Conservation (phyloP, 2,329 filamentous ascomycete species). For the Berkeleyomyces rouxiae region DNA sequence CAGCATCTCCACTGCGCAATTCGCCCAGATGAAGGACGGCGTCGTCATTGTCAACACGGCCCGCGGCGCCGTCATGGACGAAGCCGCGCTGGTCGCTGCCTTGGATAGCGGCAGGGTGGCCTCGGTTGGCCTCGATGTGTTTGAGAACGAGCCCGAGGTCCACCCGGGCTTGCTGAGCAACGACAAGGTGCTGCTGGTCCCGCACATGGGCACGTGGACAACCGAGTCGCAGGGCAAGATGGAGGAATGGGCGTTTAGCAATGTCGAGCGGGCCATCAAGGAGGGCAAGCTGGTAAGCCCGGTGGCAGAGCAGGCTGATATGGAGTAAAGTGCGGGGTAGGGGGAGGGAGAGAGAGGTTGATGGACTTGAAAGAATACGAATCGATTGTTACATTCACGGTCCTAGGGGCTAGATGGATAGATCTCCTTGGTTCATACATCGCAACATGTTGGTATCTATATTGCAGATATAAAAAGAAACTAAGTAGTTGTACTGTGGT, state of each 20-base stretch:
- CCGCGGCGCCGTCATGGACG: constrained; percentile 67
- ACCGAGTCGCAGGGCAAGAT: constrained; percentile 47
- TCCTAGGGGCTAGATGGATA: background rate
- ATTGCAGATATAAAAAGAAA: background rate
- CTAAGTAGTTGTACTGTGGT: constrained; percentile 3
- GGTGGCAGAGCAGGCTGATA: constrained; percentile 49
- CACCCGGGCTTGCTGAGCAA: constrained; percentile 58
- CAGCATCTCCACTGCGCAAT: constrained; percentile 55
- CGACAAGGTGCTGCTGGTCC: constrained; percentile 55
- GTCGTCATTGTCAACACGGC: constrained; percentile 71
- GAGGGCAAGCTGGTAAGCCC: constrained; percentile 47
- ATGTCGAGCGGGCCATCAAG: constrained; percentile 46
- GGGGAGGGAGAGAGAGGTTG: background rate
- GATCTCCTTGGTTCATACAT: background rate
- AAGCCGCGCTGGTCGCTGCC: constrained; percentile 59
- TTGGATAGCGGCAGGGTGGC: constrained; percentile 53
- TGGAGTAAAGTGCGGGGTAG: background rate
- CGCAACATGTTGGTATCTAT: background rate
- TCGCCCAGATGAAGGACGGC: constrained; percentile 61
- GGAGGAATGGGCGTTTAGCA: constrained; percentile 61
- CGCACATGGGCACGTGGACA: constrained; percentile 78
- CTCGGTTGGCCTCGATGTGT: constrained; percentile 64
- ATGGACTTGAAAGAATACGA: background rate
- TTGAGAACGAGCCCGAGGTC: constrained; percentile 62
- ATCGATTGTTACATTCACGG: background rate